phyloP scores from a whole-genome alignment of 2,329 filamentous ascomycete species.

The Penicillium sp. region DNA sequence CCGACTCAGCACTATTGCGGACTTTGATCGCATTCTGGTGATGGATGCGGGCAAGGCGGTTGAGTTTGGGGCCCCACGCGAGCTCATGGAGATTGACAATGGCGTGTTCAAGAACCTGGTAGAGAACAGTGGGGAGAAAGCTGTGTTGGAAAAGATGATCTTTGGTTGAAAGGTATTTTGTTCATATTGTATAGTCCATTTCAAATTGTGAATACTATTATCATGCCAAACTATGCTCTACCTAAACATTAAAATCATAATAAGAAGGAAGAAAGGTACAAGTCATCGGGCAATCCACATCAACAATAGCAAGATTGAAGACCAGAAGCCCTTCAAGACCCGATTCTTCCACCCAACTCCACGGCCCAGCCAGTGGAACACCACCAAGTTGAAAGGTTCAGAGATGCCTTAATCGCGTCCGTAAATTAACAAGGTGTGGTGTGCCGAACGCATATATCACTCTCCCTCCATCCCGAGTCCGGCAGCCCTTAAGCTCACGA shows the following conservation, averaged over 20 bases:
- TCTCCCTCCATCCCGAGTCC: slow-evolving; percentile 60
- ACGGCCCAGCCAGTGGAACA: slow-evolving; percentile 22
- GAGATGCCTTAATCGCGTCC: slow-evolving; percentile 98
- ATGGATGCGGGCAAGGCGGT: slow-evolving; percentile 62
- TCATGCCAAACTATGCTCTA: no score
- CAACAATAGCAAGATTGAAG: background rate
- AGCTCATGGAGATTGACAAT: slow-evolving; percentile 47
- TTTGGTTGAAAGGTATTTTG: slow-evolving; percentile 10
- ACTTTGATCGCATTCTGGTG: slow-evolving; percentile 70
- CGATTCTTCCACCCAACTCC: slow-evolving; percentile 4
- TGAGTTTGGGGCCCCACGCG: slow-evolving; percentile 61
- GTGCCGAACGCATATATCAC: slow-evolving; percentile 99
- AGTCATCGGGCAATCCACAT: background rate
- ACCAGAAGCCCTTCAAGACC: slow-evolving; percentile 9
- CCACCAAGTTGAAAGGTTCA: slow-evolving; percentile 59
- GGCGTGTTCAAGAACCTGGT: slow-evolving; percentile 23
- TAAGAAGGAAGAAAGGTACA: background rate
- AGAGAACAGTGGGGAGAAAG: slow-evolving; percentile 24
- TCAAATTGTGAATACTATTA: slow-evolving; percentile 7
- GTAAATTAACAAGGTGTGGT: slow-evolving; percentile 90
- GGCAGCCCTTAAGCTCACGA: slow-evolving; percentile 78
- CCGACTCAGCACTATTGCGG: slow-evolving; percentile 67
- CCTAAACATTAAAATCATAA: slow-evolving; percentile 1
- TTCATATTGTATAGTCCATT: slow-evolving; percentile 5
- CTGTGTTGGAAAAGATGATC: slow-evolving; percentile 22